A percentile compares a stretch with the other conserved stretches of the same genome.
phyloP scores from a whole-genome alignment of 352 stramenopile species.

The Phytophthora idaei region DNA sequence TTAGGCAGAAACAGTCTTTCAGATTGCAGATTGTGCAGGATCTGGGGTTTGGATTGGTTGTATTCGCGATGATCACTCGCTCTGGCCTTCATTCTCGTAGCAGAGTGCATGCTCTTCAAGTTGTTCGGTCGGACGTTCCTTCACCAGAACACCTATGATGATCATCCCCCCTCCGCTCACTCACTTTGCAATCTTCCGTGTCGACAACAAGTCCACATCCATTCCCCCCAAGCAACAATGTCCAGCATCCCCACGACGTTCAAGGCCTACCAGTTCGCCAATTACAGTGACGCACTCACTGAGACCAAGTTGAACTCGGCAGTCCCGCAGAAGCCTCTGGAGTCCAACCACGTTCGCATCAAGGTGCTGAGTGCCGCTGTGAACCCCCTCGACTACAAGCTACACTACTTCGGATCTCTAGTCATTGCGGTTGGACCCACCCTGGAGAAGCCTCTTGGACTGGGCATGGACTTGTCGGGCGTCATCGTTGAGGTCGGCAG shows the following conservation, averaged over 20 bases:
- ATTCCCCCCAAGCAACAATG: slow-evolving; percentile 3
- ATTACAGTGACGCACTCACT: slow-evolving; percentile 19
- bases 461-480: slow-evolving; percentile 48
- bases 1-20: neutral
- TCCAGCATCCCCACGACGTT: slow-evolving; percentile 25
- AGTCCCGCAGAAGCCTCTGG: slow-evolving; percentile 16
- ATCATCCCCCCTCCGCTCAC: neutral
- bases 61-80: slow-evolving; percentile 13
- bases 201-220: slow-evolving; percentile 13
- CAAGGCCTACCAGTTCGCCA: slow-evolving; percentile 32
- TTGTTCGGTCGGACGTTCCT: neutral
- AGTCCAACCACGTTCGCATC: slow-evolving; percentile 23
- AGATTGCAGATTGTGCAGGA: slow-evolving; percentile 11
- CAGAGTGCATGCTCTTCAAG: slow-evolving; percentile 21
- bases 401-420: slow-evolving; percentile 20
- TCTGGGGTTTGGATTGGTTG: neutral
- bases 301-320: slow-evolving; percentile 30
- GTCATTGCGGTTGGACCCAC: slow-evolving; percentile 22
- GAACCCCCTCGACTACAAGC: slow-evolving; percentile 44
- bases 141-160: neutral
- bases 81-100: slow-evolving; percentile 14
- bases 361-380: slow-evolving; percentile 29
- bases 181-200: slow-evolving; percentile 14
- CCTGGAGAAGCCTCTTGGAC: slow-evolving; percentile 34
- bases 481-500: slow-evolving; percentile 20